Evolutionary conservation across 306 rosid species (phyloP).

Genomic region (Cucurbita maxima): DNA sequence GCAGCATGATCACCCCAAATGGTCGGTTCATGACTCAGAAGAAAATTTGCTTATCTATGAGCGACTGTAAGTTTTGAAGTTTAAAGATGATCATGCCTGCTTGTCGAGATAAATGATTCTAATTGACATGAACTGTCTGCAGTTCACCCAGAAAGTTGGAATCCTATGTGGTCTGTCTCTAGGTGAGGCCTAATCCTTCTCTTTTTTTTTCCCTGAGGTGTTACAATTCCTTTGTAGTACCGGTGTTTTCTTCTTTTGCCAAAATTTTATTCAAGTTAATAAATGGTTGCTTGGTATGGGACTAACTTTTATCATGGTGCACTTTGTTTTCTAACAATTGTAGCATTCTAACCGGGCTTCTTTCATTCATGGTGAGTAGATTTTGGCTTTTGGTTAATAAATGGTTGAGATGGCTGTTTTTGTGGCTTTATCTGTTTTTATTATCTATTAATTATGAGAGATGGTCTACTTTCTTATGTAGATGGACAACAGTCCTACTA

Average conservation of each 20-base stretch:
- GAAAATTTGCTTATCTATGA: constrained; percentile 91
- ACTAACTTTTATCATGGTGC: constrained; percentile 2
- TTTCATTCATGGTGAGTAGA: constrained; percentile 84
- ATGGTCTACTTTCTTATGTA: constrained; percentile 17
- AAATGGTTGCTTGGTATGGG: background rate
- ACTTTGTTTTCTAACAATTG: constrained; percentile 12
- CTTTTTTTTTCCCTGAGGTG: constrained; percentile 3
- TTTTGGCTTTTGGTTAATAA: constrained; percentile 10
- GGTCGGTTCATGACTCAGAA: constrained; percentile 88
- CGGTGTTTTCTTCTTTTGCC: background rate
- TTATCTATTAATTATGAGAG: background rate
- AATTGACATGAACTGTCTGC: constrained; percentile 17
- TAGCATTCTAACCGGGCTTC: constrained; percentile 98
- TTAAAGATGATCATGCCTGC: constrained; percentile 1
- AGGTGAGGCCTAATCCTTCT: constrained; percentile 40
- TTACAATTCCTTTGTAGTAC: background rate
- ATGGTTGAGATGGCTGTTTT: background rate
- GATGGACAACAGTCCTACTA: constrained; percentile 98
- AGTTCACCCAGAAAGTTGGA: constrained; percentile 99
- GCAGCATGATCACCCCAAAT: constrained; percentile 92
- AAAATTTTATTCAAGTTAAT: background rate
- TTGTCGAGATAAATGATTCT: background rate
- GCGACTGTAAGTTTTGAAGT: constrained; percentile 66
- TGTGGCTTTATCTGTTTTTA: background rate
- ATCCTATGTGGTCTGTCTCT: constrained; percentile 99